These are phyloP conservation scores for Paraphoma chrysanthemicola DNA, from an alignment of 2,329 filamentous ascomycete genomes.

Conservation along the genomic window DNA sequence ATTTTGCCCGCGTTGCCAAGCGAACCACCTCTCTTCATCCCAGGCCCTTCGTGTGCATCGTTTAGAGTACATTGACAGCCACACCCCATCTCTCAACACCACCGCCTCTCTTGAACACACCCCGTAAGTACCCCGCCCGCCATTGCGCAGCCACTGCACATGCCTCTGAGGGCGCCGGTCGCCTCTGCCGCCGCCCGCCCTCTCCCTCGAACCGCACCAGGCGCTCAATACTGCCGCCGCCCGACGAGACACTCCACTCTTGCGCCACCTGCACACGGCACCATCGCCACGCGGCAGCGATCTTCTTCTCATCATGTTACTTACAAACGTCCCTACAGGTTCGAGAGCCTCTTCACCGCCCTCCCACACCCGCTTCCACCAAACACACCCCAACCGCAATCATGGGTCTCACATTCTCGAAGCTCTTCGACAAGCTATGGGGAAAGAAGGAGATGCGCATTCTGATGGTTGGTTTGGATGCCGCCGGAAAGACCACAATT, in stretches of 20 bases:
- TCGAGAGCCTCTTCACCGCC: constrained; percentile 46
- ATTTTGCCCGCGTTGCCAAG: constrained; percentile 27
- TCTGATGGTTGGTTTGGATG: constrained; percentile 96
- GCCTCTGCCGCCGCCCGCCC: constrained; percentile 29
- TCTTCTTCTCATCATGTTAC: constrained; percentile 19
- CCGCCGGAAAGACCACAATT: constrained; percentile 96
- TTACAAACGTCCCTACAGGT: constrained; percentile 33
- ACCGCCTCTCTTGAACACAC: constrained; percentile 44
- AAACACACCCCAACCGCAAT: constrained; percentile 59
- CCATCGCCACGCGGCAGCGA: constrained; percentile 11
- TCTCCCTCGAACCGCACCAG: constrained; percentile 34
- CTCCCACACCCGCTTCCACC: constrained; percentile 27
- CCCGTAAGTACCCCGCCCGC: constrained; percentile 41
- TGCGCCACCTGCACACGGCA: constrained; percentile 8
- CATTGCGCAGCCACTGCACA: constrained; percentile 19
- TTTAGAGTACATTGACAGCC: constrained; percentile 47
- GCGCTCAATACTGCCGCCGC: constrained; percentile 31
- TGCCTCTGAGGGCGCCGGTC: constrained; percentile 17
- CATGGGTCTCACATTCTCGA: constrained; percentile 94
- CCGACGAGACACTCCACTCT: constrained; percentile 10
- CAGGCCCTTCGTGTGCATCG: constrained; percentile 49
- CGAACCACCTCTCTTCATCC: constrained; percentile 45
- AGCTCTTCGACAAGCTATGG: constrained; percentile 98
- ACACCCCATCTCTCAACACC: constrained; percentile 44
- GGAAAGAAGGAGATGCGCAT: constrained; percentile 99